These are phyloP conservation scores for Aspergillus affinis DNA, from an alignment of 495 filamentous ascomycete genomes.

Conservation along the genomic window DNA sequence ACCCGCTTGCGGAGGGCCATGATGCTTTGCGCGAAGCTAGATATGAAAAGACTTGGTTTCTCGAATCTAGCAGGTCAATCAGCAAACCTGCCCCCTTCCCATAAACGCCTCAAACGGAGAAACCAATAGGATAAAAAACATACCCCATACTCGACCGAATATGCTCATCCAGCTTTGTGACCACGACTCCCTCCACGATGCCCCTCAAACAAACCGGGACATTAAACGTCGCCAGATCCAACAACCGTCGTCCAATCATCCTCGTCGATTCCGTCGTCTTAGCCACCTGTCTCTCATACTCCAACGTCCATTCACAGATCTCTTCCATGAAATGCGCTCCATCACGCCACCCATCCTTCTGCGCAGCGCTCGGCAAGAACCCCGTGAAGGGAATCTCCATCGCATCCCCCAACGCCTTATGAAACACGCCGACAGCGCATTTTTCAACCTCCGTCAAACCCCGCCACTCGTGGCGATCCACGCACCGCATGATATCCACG, in stretches of 20 bases:
- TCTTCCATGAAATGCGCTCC: constrained; percentile 54
- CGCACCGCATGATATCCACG: constrained; percentile 39
- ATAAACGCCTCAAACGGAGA: background rate
- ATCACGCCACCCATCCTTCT: constrained; percentile 40
- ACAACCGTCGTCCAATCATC: constrained; percentile 2
- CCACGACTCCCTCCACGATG: constrained; percentile 5
- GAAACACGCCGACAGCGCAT: constrained; percentile 40
- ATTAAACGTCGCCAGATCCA: constrained; percentile 9
- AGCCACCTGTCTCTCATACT: constrained; percentile 40
- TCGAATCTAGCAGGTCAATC: background rate
- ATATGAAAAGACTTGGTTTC: background rate
- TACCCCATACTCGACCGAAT: constrained; percentile 10
- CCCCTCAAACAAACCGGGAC: background rate
- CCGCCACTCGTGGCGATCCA: constrained; percentile 44
- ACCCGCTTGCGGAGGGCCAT: constrained; percentile 35
- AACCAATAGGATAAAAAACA: background rate
- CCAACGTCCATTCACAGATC: constrained; percentile 43
- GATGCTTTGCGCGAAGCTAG: background rate
- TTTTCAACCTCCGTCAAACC: constrained; percentile 34
- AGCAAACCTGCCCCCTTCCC: background rate
- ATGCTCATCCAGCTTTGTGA: constrained; percentile 8
- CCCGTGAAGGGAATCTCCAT: constrained; percentile 17
- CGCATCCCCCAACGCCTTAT: constrained; percentile 39
- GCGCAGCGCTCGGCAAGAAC: constrained; percentile 35
- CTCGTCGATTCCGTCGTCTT: constrained; percentile 8